These are phyloP conservation scores for Santalum album DNA, from an alignment of 164 flowering plant species.

Conservation along the genomic window DNA sequence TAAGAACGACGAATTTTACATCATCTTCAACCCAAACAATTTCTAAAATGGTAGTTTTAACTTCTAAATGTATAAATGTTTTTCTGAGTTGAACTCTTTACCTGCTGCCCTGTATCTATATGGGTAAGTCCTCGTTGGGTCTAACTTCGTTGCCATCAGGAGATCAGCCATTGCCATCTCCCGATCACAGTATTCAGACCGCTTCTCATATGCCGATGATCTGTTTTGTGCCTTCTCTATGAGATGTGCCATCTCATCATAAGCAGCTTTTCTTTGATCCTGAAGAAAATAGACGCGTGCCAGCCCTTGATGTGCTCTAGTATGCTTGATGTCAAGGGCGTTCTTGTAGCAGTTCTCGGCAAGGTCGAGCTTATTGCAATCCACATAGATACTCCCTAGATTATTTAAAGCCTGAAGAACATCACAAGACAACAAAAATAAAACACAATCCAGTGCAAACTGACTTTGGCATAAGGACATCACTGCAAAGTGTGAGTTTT, in stretches of 20 bases:
- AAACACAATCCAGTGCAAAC: no score
- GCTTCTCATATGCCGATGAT: constrained; percentile 10
- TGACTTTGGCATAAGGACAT: no score
- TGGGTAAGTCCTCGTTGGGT: neutral
- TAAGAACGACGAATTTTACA: no score
- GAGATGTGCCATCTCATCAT: constrained; percentile 14
- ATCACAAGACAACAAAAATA: neutral
- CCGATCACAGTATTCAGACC: constrained; percentile 13
- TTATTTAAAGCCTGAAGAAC: neutral
- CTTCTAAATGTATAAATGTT: no score
- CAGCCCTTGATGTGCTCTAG: constrained; percentile 14
- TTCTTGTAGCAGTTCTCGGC: constrained; percentile 4
- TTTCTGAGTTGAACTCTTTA: no score
- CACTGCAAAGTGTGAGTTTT: no score
- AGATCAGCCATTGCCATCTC: constrained; percentile 2
- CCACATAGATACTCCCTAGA: constrained; percentile 8
- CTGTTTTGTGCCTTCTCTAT: constrained; percentile 5
- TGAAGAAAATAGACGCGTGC: constrained; percentile 13
- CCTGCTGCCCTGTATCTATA: neutral
- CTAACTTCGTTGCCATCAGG: neutral
- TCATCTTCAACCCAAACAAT: no score
- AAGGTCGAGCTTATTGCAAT: constrained; percentile 5
- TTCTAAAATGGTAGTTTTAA: no score
- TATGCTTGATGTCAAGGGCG: constrained; percentile 13
- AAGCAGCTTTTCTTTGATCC: constrained; percentile 11